Base-by-base conservation (phyloP, 208 protist species). In the Spironucleus salmonicida region DNA sequence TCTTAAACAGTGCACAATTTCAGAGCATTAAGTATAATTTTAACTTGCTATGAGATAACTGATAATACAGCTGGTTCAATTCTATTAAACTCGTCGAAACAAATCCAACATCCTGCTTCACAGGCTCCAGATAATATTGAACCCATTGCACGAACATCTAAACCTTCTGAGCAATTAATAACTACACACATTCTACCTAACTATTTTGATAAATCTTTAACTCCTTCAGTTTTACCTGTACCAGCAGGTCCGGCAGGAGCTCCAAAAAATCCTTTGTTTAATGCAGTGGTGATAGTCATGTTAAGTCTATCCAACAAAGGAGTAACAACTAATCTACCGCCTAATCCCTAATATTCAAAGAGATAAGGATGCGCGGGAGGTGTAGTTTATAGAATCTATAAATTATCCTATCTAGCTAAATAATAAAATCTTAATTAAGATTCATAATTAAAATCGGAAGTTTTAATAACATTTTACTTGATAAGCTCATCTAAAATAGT, bases 261-360 rank as follows among this genome's bases (percentile, higher is more conserved):
- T 59, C 94, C 94, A 53, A 90, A 91, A 58, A 90, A 85, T 78
- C 88, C 89, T 39, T 96, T 85, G 80, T 93, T 91, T 59, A 97
- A 82, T 64, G 94, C 94, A 53, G 91, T 94, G 30, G 94, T 98
- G 40, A 97, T 82, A 49, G 95, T 98, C 90, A 98, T 96, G 84
- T 96, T 96, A 87, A 92, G 97, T 59, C 95, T 87, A 76, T 98
- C 95, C 27, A 93, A 98, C 74, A 98, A 86, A 58, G 95, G 94
- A 9, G 95, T 98, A 81, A 98, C 97, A 69, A 98, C 94, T 32
- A 98, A 90, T 35, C 95, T 87, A 40, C 93, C 93, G 78, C 94
- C 94, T n/a, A 97, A 85, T 38, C 95, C 95, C 90, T 96, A 96
- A 85, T 96, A 98, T 85, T 98, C 94, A 82, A 96, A 98, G 61